Evolutionary conservation across 495 filamentous ascomycete genomes (phyloP).

Genomic region (Penicillium alfredii): DNA sequence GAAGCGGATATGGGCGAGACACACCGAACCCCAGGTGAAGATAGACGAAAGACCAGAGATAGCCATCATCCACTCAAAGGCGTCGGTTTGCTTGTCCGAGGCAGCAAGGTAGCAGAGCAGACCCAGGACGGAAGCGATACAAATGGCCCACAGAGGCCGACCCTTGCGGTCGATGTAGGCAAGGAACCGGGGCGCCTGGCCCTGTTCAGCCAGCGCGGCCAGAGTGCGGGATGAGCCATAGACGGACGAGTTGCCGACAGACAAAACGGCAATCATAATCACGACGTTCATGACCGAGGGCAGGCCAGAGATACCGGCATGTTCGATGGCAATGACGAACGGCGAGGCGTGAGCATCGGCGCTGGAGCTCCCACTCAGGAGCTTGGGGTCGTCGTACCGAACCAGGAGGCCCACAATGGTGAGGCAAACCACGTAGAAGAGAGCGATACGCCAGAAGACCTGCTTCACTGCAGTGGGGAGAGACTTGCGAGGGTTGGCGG

Average conservation of each 20-base stretch:
- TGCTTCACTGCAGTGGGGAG: conserved; percentile 85
- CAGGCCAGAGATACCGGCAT: conserved; percentile 68
- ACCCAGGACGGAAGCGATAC: conserved; percentile 62
- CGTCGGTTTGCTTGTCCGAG: conserved; percentile 52
- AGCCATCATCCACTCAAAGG: conserved; percentile 85
- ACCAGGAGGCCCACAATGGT: conserved; percentile 70
- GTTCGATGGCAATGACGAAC: conserved; percentile 82
- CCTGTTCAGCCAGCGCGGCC: conserved; percentile 78
- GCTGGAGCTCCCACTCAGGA: conserved; percentile 49
- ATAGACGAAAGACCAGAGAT: conserved; percentile 82
- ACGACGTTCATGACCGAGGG: conserved; percentile 86
- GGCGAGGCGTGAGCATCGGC: conserved; percentile 72
- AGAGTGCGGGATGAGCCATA: conserved; percentile 85
- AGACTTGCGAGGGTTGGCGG: conserved; percentile 78
- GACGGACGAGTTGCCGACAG: conserved; percentile 80
- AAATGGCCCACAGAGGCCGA: conserved; percentile 70
- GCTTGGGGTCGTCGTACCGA: conserved; percentile 55
- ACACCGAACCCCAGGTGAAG: conserved; percentile 92
- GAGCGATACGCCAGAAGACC: conserved; percentile 90
- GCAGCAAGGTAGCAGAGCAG: conserved; percentile 76
- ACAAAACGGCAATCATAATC: conserved; percentile 81
- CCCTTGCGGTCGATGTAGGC: conserved; percentile 80
- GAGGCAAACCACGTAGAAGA: conserved; percentile 78
- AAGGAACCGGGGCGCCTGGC: conserved; percentile 70
- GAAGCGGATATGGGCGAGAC: conserved; percentile 86